Evolutionary conservation across 2,329 filamentous ascomycete genomes (phyloP), one percentile per base, ranked within the genome.

Genomic region (Cladosporium sp.): DNA sequence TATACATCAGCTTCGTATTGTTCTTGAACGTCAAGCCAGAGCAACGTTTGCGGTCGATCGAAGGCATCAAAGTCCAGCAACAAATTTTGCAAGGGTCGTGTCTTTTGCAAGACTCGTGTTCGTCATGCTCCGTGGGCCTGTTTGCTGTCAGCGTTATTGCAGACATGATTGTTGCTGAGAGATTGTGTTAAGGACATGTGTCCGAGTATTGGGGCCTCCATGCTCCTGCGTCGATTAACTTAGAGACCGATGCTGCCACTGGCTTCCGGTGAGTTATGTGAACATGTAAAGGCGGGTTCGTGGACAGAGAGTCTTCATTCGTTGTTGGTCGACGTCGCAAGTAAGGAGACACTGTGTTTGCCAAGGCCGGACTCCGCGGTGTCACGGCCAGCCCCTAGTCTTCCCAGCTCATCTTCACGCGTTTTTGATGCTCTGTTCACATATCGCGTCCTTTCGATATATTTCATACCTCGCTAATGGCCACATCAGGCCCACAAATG

Each of bases 401-500:
- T 11, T 3, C 11, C 32, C 5, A 11, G 11, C 10, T 34, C 28
- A 28, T 28, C 30, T 36, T 36, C 18, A 21, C n/a, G 39, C 39
- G n/a, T 21, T 21, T 23, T 46, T 21, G n/a, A 46, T 43, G 16
- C 36, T n/a, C 16, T 18, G 10, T n/a, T 43, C 6, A n/a, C 18
- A 1, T 39, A 14, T 21, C 36, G 36, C 18, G 18, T 43, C 36
- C 36, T 3, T n/a, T 43, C 3, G 36, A 43, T n/a, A n/a, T 6
- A 43, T n/a, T n/a, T 43, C 36, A 43, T n/a, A 43, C 36, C 10
- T 46, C 39, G 8, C 13, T n/a, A 46, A 21, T 46, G n/a, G n/a
- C 7, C 5, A 63, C 21, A 5, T 36, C 61, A 36, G 69, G 70
- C 21, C 79, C 80, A 65, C 79, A 76, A 60, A 82, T 82, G 58